Conservation (phyloP, 495 filamentous ascomycete species). For the Trichocladium uniseriatum region DNA sequence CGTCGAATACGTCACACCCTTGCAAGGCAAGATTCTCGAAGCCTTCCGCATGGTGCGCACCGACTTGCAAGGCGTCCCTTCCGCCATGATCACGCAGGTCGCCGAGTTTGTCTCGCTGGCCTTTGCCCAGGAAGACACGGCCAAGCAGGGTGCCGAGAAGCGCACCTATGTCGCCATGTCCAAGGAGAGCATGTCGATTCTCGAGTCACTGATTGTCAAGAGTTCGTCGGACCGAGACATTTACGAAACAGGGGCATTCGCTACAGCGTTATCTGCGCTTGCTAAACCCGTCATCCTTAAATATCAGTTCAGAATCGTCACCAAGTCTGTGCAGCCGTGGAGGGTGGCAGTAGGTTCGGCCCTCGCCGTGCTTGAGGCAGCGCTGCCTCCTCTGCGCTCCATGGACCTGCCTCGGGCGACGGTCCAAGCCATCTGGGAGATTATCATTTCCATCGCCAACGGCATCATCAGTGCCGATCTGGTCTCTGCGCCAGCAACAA, state of each 20-base stretch:
- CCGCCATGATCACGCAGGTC: constrained; percentile 56
- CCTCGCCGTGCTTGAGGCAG: constrained; percentile 57
- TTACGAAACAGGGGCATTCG: constrained; percentile 53
- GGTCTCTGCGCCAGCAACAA: constrained; percentile 26
- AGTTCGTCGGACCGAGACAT: constrained; percentile 56
- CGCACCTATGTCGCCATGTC: constrained; percentile 83
- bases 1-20: constrained; percentile 68
- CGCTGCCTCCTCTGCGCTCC: constrained; percentile 52
- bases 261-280: constrained; percentile 53
- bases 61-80: constrained; percentile 56
- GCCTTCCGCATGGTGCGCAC: constrained; percentile 61
- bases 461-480: constrained; percentile 53
- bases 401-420: constrained; percentile 42
- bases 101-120: constrained; percentile 62
- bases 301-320: constrained; percentile 53
- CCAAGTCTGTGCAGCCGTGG: constrained; percentile 61
- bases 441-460: constrained; percentile 49
- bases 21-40: constrained; percentile 68
- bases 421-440: constrained; percentile 46
- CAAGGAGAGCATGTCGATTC: constrained; percentile 59
- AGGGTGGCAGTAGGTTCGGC: constrained; percentile 61
- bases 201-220: constrained; percentile 53
- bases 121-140: constrained; percentile 35
- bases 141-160: constrained; percentile 31
- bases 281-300: constrained; percentile 60